Base-by-base conservation (phyloP, 257 asterid species). In the Nicotiana knightiana region DNA sequence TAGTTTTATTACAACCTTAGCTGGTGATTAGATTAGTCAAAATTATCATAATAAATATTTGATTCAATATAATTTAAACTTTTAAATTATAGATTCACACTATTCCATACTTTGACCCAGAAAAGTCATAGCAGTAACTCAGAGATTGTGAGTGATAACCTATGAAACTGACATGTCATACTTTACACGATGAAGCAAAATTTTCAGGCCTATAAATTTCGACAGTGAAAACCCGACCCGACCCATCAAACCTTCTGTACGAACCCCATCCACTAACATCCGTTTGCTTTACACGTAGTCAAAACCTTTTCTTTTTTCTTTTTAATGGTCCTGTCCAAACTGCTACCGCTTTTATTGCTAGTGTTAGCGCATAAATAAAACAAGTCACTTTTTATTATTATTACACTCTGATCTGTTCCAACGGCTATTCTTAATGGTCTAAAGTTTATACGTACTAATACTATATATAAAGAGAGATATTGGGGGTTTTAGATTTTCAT, bases 361-460 rank as follows among this genome's bases (percentile, higher is more conserved):
- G 37, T 71, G 37, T 46, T 71, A 46, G 21, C 5, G 61, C 37
- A 43, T 71, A 71, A 13, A 21, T 9, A 32, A 16, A 15, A 46
- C 37, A 48, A 48, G 61, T 13, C 32, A 17, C 28, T 24, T 17
- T 73, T 24, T 73, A 48, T 24, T 73, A 51, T 24, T 73, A 73
- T 48, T 73, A 46, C 78, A 48, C 12, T 13, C 3, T 73, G 79
- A 73, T 75, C 64, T 75, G 30, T 79, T 17, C 15, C 75, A 87
- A 89, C 89, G 88, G 89, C 88, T 87, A 85, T 82, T 80, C 73
- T 82, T 32, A 61, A 54, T 63, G 81, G 32, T 67, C 28, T 64
- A 4, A 30, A 46, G 46, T 10, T 26, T 68, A 26, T 13, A 57
- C 9, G 48, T 39, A 39, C 48, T 39, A 39, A 39, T 63, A 53